Conservation (phyloP, 2,329 filamentous ascomycete species). For the Nannizziopsis arthrosporioides region DNA sequence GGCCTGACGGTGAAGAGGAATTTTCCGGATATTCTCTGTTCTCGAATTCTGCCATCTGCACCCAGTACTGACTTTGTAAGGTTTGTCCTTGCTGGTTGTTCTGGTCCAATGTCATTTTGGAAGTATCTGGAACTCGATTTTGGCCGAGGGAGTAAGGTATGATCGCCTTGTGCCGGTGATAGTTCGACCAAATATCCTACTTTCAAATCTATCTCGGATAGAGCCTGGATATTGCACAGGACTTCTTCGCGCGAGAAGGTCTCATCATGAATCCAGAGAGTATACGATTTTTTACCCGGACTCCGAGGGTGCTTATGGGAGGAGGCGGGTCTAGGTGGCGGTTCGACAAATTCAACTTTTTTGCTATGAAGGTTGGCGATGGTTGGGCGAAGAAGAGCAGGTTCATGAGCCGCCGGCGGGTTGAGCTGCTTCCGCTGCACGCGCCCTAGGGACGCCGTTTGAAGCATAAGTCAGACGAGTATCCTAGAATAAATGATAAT, state of each 20-base stretch:
- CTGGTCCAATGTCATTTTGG: background rate
- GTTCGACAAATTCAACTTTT: slow-evolving; percentile 4
- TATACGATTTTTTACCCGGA: slow-evolving; percentile 31
- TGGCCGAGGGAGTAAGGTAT: slow-evolving; percentile 21
- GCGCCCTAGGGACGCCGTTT: slow-evolving; percentile 30
- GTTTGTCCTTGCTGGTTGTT: no score
- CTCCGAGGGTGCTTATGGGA: slow-evolving; percentile 21
- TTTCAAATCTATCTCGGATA: slow-evolving; percentile 51
- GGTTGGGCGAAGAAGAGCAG: slow-evolving; percentile 18
- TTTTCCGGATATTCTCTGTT: slow-evolving; percentile 24
- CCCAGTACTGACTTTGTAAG: slow-evolving; percentile 20
- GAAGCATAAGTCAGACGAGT: slow-evolving; percentile 24
- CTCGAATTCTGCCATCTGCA: slow-evolving; percentile 28
- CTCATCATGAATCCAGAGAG: slow-evolving; percentile 55
- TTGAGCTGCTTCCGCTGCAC: slow-evolving; percentile 34
- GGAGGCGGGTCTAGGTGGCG: slow-evolving; percentile 17
- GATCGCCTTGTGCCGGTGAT: slow-evolving; percentile 30
- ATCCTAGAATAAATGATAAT: background rate
- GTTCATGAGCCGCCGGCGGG: slow-evolving; percentile 28
- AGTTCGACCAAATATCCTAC: slow-evolving; percentile 64
- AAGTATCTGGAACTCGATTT: slow-evolving; percentile 22
- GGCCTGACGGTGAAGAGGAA: slow-evolving; percentile 65
- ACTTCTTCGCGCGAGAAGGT: slow-evolving; percentile 67
- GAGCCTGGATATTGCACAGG: slow-evolving; percentile 61
- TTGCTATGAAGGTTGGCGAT: background rate